Base-by-base conservation (phyloP, 208 protist genomes). In the Strigomonas oncopelti region DNA sequence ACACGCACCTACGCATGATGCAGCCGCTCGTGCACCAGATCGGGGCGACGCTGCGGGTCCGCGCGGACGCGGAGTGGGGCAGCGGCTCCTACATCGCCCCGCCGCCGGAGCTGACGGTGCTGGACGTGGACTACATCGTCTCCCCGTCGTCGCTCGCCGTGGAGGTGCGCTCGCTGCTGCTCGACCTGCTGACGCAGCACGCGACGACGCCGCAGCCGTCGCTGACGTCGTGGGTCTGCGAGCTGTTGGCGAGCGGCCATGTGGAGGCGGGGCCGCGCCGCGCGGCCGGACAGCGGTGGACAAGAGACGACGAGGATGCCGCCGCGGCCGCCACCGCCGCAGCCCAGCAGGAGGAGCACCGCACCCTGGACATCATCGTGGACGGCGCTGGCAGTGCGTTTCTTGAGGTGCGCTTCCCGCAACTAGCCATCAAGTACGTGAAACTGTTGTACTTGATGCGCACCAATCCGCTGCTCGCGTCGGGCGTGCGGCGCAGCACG, bases 131-230 rank as follows among this genome's bases (percentile, higher is more conserved):
- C 59, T 0, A 67, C 69, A 5, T n/a, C 0, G 53, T 9, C 18
- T n/a, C 14, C 25, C 20, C 61, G 4, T 42, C 60, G 13, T 53
- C 48, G 5, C 27, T 67, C n/a, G 38, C 54, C 28, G 22, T 67
- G 1, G 80, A 84, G 24, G 87, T 75, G 7, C 87, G 87, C 64
- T 84, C 81, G 18, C 76, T 91, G n/a, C 71, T 93, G 59, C 65
- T 96, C 22, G 87, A 96, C 67, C 73, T 96, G 34, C 78, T 96
- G 25, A 91, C 91, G 67, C 66, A 79, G 48, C 78, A 94, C 69
- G 84, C 87, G 5, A 54, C 73, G 7, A 65, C 75, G 28, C 32
- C 59, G 11, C 73, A 81, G 75, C 80, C 74, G 14, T 87, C 82
- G 8, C 52, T 87, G 31, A 70, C 83, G 24, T 68, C 75, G 61